Conservation (phyloP, 768 basidiomycete genomes). For the Coprinopsis strossmayeri region DNA sequence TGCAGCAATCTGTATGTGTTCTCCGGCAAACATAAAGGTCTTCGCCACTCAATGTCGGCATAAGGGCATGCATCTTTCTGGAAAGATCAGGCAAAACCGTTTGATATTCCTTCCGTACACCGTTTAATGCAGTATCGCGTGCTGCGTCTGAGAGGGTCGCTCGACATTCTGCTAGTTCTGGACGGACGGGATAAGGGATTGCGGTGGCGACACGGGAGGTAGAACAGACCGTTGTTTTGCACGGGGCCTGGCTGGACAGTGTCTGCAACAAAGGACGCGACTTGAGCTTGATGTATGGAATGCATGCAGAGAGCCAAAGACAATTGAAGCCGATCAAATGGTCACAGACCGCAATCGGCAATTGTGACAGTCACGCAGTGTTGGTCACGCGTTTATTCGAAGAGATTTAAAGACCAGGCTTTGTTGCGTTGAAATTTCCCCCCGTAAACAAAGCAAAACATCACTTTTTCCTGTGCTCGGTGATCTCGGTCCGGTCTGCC, state of each 20-base stretch:
- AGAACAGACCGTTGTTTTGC: no score
- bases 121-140: slow-evolving; percentile 11
- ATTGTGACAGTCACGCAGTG: not conserved
- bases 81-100: not conserved
- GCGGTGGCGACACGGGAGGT: no score
- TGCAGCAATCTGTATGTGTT: slow-evolving; percentile 69
- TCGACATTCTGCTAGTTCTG: slow-evolving; percentile 9
- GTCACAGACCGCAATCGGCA: not conserved
- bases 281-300: not conserved
- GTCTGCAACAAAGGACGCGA: not conserved
- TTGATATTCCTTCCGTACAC: not conserved
- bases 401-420: not conserved
- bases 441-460: slow-evolving; percentile 36
- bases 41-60: not conserved
- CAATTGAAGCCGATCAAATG: not conserved
- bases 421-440: not conserved
- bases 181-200: not conserved
- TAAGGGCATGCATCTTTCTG: not conserved
- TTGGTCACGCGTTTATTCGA: not conserved
- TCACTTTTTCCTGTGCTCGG: slow-evolving; percentile 5
- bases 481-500: slow-evolving; percentile 21
- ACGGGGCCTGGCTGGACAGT: no score
- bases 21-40: slow-evolving; percentile 47
- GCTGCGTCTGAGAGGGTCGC: slow-evolving; percentile 34
- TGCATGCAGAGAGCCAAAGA: not conserved